Base-by-base conservation (phyloP, 2,329 filamentous ascomycete genomes). In the Aureobasidium vineae region DNA sequence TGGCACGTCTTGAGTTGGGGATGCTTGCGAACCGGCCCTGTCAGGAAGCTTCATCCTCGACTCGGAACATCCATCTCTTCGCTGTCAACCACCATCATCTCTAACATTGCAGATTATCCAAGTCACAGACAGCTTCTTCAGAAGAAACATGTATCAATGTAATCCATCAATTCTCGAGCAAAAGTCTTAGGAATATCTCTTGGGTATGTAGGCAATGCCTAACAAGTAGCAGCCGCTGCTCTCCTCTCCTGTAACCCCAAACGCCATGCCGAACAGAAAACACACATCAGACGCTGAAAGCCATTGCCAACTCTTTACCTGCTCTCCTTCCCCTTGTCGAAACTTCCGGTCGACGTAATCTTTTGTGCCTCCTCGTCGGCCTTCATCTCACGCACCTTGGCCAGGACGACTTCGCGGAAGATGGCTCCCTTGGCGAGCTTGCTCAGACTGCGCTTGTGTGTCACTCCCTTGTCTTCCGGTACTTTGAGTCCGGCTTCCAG, bases 321-420 rank as follows among this genome's bases (percentile, higher is more conserved):
- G 15, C 53, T 53, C 43, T 50, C 45, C 21, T 45, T 45, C 11
- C 38, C 56, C 45, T 56, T 47, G 6, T 47, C 54, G 7, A 47
- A n/a, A 28, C n/a, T 56, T 16, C 28, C 59, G 2, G 36, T 43
- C 10, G 61, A 36, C 1, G 45, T 28, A 8, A 70, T 66, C 67
- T 71, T 73, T 61, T 75, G 66, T 67, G 74, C 72, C 75, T 93
- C 88, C 75, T 96, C 90, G 73, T 93, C 86, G 71, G 92, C 89
- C 83, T 96, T 96, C 85, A 91, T 90, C 78, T 97, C 93, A 68
- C 90, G 86, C 53, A 97, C 92, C 82, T 97, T 98, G 70, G 93
- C 94, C 67, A 97, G 82, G 16, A 97, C 94, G 15, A 98, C 91
- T 78, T 97, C 94, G 72, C 91, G 86, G 86, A 98, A 97, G 73